These are phyloP conservation scores for Botrytis medusae DNA, from an alignment of 2,329 filamentous ascomycete species.

Conservation along the genomic window DNA sequence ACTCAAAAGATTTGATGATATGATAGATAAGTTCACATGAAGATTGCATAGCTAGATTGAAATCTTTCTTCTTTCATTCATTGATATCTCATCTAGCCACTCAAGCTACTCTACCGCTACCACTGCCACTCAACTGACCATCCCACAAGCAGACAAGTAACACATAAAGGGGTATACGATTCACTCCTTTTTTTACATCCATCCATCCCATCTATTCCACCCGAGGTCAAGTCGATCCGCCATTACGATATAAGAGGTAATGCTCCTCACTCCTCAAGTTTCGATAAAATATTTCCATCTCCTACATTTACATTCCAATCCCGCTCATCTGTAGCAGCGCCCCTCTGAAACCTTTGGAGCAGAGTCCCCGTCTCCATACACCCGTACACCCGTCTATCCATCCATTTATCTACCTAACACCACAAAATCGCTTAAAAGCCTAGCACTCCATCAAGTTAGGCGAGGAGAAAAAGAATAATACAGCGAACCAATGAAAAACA, in stretches of 20 bases:
- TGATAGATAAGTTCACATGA: background rate
- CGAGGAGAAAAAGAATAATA: constrained; percentile 9
- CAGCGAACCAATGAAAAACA: constrained; percentile 8
- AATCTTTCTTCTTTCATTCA: constrained; percentile 2
- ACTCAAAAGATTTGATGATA: background rate
- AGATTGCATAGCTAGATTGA: background rate
- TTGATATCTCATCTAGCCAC: constrained; percentile 10
- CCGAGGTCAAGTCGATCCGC: background rate
- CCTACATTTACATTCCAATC: background rate
- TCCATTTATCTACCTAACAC: background rate
- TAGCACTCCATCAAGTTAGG: background rate
- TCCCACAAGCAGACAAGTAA: constrained; percentile 1
- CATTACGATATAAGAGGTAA: background rate
- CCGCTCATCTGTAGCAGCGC: background rate
- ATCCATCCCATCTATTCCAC: background rate
- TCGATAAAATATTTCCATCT: background rate
- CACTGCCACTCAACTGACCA: background rate
- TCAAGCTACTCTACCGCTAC: background rate
- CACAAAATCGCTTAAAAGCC: constrained; percentile 2
- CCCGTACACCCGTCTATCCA: background rate
- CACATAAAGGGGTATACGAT: constrained; percentile 15
- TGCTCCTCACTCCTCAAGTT: background rate
- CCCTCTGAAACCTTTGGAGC: background rate
- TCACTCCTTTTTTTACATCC: constrained; percentile 7
- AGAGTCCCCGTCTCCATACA: background rate